These are phyloP conservation scores for Apophysomyces elegans DNA, from an alignment of 371 early-diverging fungal species.

Conservation along the genomic window DNA sequence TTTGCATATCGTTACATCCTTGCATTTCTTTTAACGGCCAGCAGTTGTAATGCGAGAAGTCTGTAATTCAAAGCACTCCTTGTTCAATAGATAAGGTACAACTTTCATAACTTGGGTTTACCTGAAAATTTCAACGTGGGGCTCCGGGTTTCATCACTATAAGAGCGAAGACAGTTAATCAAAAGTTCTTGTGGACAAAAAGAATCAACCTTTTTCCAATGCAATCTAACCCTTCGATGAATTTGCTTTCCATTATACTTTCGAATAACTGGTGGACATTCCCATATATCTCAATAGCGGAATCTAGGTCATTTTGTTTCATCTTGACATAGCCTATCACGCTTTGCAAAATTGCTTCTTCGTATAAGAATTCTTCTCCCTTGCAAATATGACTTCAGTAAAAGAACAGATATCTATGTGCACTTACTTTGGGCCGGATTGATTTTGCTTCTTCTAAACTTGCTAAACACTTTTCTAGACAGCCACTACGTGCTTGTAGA, in stretches of 20 bases:
- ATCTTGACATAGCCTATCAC: slow-evolving; percentile 50
- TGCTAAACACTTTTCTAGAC: slow-evolving; percentile 43
- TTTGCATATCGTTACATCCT: slow-evolving; percentile 21
- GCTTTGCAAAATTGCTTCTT: slow-evolving; percentile 36
- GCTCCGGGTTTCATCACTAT: neutral
- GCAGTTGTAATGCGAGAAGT: slow-evolving; percentile 17
- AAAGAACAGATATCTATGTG: neutral
- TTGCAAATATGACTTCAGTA: slow-evolving; percentile 4
- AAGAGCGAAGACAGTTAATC: neutral
- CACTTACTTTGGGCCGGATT: slow-evolving; percentile 25
- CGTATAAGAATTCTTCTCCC: slow-evolving; percentile 24
- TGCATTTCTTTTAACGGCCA: slow-evolving; percentile 19
- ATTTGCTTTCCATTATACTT: slow-evolving; percentile 46
- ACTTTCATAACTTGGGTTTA: neutral
- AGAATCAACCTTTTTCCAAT: slow-evolving; percentile 35
- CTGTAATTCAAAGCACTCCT: neutral
- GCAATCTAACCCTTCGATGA: slow-evolving; percentile 54
- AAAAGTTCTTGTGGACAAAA: neutral
- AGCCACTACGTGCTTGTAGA: slow-evolving; percentile 52
- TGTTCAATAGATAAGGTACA: neutral
- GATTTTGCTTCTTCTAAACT: slow-evolving; percentile 32
- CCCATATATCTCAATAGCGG: slow-evolving; percentile 48
- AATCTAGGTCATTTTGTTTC: slow-evolving; percentile 36
- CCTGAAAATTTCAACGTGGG: neutral
- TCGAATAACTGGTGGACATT: slow-evolving; percentile 49